Percentiles rank a stretch among this genome's conserved stretches.
Conservation (phyloP, 2,329 filamentous ascomycete genomes). For the Trichoderma sp. region DNA sequence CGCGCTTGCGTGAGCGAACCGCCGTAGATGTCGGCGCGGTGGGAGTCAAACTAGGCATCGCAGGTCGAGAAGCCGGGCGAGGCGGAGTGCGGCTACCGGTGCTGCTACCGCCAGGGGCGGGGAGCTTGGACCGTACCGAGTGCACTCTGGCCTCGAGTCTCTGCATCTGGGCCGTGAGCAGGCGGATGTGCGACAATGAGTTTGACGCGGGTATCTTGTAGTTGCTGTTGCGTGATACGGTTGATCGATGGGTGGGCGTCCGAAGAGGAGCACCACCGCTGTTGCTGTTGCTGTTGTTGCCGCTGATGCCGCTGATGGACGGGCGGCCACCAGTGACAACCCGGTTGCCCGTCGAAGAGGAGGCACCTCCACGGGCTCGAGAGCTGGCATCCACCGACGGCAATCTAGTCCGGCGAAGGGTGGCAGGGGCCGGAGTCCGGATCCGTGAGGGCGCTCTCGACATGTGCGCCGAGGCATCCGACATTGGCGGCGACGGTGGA, state of each 20-base stretch:
- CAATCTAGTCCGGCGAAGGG: slow-evolving; percentile 49
- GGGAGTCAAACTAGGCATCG: slow-evolving; percentile 39
- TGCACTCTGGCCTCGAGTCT: slow-evolving; percentile 92
- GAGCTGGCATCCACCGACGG: slow-evolving; percentile 52
- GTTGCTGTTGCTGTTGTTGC: background rate
- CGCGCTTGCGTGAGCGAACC: slow-evolving; percentile 68
- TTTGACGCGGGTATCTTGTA: slow-evolving; percentile 56
- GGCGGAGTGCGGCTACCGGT: slow-evolving; percentile 68
- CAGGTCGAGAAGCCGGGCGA: slow-evolving; percentile 68
- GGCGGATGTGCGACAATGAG: slow-evolving; percentile 89
- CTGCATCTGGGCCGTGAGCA: slow-evolving; percentile 95
- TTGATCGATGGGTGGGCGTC: slow-evolving; percentile 46
- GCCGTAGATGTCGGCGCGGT: slow-evolving; percentile 57
- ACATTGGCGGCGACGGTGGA: slow-evolving; percentile 91
- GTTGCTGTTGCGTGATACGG: slow-evolving; percentile 55
- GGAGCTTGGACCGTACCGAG: slow-evolving; percentile 85
- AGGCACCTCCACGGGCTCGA: slow-evolving; percentile 46
- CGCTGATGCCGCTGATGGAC: slow-evolving; percentile 30
- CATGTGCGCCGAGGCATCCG: slow-evolving; percentile 70
- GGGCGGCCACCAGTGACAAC: slow-evolving; percentile 37
- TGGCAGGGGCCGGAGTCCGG: slow-evolving; percentile 33
- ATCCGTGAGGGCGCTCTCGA: slow-evolving; percentile 47
- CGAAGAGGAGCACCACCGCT: slow-evolving; percentile 47
- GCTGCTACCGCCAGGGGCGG: slow-evolving; percentile 61
- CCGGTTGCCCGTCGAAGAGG: background rate